phyloP scores from a whole-genome alignment of 331 rosid genomes.

The Spiraea crenata region DNA sequence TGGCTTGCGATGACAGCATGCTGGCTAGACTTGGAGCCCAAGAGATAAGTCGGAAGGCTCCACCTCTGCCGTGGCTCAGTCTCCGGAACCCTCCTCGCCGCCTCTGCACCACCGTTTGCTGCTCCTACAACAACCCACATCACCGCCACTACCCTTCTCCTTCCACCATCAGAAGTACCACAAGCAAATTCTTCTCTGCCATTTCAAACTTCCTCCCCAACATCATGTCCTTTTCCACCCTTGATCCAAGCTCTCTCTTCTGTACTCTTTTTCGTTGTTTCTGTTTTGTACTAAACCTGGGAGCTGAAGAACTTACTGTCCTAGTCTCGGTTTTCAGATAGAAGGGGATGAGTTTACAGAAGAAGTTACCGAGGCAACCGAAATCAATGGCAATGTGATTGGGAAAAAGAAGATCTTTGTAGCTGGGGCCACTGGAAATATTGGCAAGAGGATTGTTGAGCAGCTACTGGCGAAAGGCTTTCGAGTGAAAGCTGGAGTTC shows the following conservation, averaged over 20 bases:
- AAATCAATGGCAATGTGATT: conserved; percentile 18
- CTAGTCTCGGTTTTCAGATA: conserved; percentile 47
- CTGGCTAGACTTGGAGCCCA: neutral
- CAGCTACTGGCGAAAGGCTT: conserved; percentile 83
- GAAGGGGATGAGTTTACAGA: conserved; percentile 51
- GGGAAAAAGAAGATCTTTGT: conserved; percentile 72
- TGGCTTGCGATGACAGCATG: conserved; percentile 1
- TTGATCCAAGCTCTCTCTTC: conserved; percentile 16
- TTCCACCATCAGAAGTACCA: neutral
- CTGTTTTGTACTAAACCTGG: neutral
- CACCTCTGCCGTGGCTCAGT: conserved; percentile 37
- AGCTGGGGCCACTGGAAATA: conserved; percentile 91
- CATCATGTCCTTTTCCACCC: conserved; percentile 28
- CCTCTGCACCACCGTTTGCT: neutral
- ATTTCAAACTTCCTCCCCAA: conserved; percentile 19
- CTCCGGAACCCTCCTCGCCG: conserved; percentile 37
- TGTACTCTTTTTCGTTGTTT: neutral
- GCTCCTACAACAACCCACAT: neutral
- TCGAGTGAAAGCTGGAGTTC: conserved; percentile 87
- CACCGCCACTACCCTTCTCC: neutral
- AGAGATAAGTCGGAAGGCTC: neutral
- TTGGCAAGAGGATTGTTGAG: conserved; percentile 83
- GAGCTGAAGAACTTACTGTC: neutral
- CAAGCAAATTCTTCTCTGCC: conserved; percentile 23
- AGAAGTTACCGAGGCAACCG: conserved; percentile 35